These are phyloP conservation scores for Rhynchosporium graminicola DNA, from an alignment of 2,329 filamentous ascomycete genomes.

Conservation along the genomic window DNA sequence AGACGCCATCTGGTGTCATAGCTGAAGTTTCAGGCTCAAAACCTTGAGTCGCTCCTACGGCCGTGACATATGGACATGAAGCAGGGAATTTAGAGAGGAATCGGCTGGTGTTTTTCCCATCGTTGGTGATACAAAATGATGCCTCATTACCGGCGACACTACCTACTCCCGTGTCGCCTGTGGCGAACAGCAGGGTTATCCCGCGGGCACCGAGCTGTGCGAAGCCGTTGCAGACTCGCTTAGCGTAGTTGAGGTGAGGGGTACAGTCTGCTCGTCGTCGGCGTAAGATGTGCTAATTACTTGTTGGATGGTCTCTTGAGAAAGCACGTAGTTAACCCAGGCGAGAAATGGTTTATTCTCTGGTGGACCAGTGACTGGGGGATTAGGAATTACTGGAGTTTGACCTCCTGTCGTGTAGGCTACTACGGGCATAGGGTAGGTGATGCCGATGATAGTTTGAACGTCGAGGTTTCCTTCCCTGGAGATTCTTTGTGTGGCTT, in stretches of 20 bases:
- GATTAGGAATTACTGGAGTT: slow-evolving; percentile 54
- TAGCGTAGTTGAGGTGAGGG: slow-evolving; percentile 49
- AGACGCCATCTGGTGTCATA: slow-evolving; percentile 33
- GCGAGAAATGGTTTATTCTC: slow-evolving; percentile 60
- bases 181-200: slow-evolving; percentile 51
- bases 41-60: slow-evolving; percentile 27
- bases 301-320: slow-evolving; percentile 51
- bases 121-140: slow-evolving; percentile 52
- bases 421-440: slow-evolving; percentile 53
- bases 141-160: slow-evolving; percentile 42
- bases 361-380: slow-evolving; percentile 22
- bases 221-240: slow-evolving; percentile 54
- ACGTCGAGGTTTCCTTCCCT: slow-evolving; percentile 58
- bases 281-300: slow-evolving; percentile 59
- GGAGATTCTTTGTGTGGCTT: slow-evolving; percentile 20
- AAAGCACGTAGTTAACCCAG: slow-evolving; percentile 53
- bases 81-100: slow-evolving; percentile 59
- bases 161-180: slow-evolving; percentile 53
- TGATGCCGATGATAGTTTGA: slow-evolving; percentile 55
- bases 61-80: slow-evolving; percentile 42
- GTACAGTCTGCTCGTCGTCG: slow-evolving; percentile 59
- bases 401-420: slow-evolving; percentile 57
- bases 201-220: slow-evolving; percentile 55
- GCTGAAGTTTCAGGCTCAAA: slow-evolving; percentile 32
- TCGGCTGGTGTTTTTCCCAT: slow-evolving; percentile 54